Evolutionary conservation across 75 land plant species (phyloP).

Genomic region (Selaginella tamariscina): DNA sequence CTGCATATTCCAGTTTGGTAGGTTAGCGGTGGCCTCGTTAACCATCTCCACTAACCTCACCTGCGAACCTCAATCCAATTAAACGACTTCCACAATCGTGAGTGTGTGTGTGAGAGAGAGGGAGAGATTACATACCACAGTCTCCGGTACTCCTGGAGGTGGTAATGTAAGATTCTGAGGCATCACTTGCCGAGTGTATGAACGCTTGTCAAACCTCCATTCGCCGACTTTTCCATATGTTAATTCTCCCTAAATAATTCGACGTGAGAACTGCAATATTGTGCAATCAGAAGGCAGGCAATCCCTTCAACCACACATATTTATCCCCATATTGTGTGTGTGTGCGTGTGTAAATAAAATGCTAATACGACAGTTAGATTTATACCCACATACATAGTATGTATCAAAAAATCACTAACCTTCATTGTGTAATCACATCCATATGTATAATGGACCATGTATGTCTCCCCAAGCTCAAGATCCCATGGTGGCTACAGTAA

Average conservation of each 20-base stretch:
- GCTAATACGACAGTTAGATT: not conserved
- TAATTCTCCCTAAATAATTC: slow-evolving; percentile 20
- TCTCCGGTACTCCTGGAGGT: not conserved
- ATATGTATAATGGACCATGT: slow-evolving; percentile 93
- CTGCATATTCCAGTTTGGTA: slow-evolving; percentile 38
- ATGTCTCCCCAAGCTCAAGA: slow-evolving; percentile 48
- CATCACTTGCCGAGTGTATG: not conserved
- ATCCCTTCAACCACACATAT: not conserved
- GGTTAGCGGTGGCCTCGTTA: slow-evolving; percentile 58
- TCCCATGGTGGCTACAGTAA: slow-evolving; percentile 92
- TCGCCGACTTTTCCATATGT: slow-evolving; percentile 79
- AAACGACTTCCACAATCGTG: not conserved
- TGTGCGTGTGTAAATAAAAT: not conserved
- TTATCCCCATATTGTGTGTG: not conserved
- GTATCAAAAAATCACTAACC: slow-evolving; percentile 29
- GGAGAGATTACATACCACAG: slow-evolving; percentile 6
- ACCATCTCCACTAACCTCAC: slow-evolving; percentile 54
- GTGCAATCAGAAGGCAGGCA: not conserved
- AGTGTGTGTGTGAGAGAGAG: too few species aligned
- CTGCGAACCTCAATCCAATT: slow-evolving; percentile 21
- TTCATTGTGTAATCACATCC: slow-evolving; percentile 85
- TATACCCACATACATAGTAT: not conserved
- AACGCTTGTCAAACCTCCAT: not conserved
- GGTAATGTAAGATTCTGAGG: not conserved
- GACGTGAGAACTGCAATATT: not conserved